Evolutionary conservation across 192 early-diverging fungal species (phyloP).

Genomic region (Rhizophagus sp.): DNA sequence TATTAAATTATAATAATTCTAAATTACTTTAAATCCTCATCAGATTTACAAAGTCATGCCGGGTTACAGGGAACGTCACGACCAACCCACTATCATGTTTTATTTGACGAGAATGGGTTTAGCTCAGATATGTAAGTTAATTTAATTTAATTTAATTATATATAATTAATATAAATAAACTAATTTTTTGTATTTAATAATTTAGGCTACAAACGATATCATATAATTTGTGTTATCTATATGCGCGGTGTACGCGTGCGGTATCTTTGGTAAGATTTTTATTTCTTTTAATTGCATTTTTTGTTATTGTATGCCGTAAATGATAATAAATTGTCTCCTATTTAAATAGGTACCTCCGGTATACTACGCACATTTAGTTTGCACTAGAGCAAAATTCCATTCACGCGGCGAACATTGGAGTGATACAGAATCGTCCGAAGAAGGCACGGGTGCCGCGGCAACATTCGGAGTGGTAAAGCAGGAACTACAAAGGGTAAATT

Average conservation of each 20-base stretch:
- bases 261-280: conserved; percentile 68
- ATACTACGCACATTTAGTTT: conserved; percentile 93
- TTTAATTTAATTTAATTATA: neutral
- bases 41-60: conserved; percentile 80
- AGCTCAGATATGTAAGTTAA: conserved; percentile 54
- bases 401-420: conserved; percentile 59
- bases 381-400: conserved; percentile 87
- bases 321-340: neutral
- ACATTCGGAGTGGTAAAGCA: conserved; percentile 42
- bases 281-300: neutral
- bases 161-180: neutral
- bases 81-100: conserved; percentile 91
- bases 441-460: neutral
- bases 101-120: conserved; percentile 86
- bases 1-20: neutral
- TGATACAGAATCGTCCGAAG: conserved; percentile 40
- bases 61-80: conserved; percentile 93
- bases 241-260: conserved; percentile 83
- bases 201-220: conserved; percentile 78
- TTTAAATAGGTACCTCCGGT: conserved; percentile 65
- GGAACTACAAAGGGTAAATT: conserved; percentile 36
- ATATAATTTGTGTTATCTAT: conserved; percentile 90
- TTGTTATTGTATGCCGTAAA: neutral
- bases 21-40: neutral
- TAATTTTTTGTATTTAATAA: neutral